A percentile compares a stretch with the other conserved stretches of the same genome.
These are phyloP conservation scores for Penicillium palitans DNA, from an alignment of 2,329 filamentous ascomycete species.

Conservation along the genomic window DNA sequence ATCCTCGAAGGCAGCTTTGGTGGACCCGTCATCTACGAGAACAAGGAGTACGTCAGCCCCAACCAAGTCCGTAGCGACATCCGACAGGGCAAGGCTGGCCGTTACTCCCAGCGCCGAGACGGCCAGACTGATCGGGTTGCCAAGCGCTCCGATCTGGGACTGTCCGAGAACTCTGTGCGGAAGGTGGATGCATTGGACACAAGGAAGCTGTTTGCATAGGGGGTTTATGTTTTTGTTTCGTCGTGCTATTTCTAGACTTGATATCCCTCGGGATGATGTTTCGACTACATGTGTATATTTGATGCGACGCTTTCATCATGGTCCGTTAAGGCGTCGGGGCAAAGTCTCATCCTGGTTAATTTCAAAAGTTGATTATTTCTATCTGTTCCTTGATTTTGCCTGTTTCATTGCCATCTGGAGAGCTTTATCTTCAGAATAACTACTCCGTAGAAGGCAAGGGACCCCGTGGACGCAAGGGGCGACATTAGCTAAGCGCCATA, in stretches of 20 bases:
- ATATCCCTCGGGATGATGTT: constrained; percentile 34
- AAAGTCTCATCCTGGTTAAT: constrained; percentile 26
- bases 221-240: constrained; percentile 20
- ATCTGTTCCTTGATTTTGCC: constrained; percentile 4
- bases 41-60: constrained; percentile 93
- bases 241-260: constrained; percentile 29
- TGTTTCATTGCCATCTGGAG: not conserved
- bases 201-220: constrained; percentile 66
- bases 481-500: constrained; percentile 17
- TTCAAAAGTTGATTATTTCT: constrained; percentile 23
- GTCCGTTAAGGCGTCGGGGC: constrained; percentile 38
- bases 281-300: constrained; percentile 38
- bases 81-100: constrained; percentile 70
- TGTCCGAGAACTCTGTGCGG: constrained; percentile 63
- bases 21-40: constrained; percentile 96
- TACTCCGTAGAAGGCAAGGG: not conserved
- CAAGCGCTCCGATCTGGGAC: constrained; percentile 74
- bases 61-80: constrained; percentile 90
- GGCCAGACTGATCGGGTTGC: constrained; percentile 69
- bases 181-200: constrained; percentile 73
- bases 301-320: constrained; percentile 36
- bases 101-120: constrained; percentile 75
- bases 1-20: constrained; percentile 95
- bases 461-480: constrained; percentile 5
- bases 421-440: not conserved